Base-by-base conservation (phyloP, 805 yeast species). In the Barnettozyma salicaria region DNA sequence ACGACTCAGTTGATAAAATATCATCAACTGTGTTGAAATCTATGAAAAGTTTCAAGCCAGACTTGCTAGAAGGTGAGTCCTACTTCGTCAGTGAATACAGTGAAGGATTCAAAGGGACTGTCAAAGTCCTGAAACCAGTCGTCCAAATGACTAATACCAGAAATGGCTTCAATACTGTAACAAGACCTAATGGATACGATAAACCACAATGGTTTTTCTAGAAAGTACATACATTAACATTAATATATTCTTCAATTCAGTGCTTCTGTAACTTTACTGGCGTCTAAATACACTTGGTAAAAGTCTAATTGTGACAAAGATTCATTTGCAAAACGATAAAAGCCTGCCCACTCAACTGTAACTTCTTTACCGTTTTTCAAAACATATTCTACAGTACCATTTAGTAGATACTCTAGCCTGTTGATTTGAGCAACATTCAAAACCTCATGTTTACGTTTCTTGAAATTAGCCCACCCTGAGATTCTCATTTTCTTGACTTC, bases 21-120 rank as follows among this genome's bases (percentile, higher is more conserved):
- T 36, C 39, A 5, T 36, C 39, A 10, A 36, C 39, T n/a, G 21
- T 22, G 14, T 36, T 36, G 27, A 36, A 16, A 36, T 36, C 39
- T 11, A 36, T 36, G 39, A 30, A 23, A 19, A 19, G n/a, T 7
- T n/a, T 17, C n/a, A 36, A 36, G 10, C 39, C 39, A 22, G 34
- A 36, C 20, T 24, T 36, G 10, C 30, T 36, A 20, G 39, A 30
- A 19, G 39, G 34, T 30, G 39, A 36, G 7, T 19, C 31, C 11
- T 36, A 36, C 32, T 36, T 36, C 19, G 20, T 30, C 17, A 29
- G 32, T 19, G 34, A 36, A n/a, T 30, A 36, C 13, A 30, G 34
- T 22, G 27, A 28, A 13, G 30, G 19, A 2, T 36, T 36, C 17
- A 27, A 21, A 12, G 39, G 39, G n/a, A 24, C 19, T 7, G 34